A percentile compares a stretch with the other conserved stretches of the same genome.
These are phyloP conservation scores for Avena eriantha DNA, from an alignment of 176 grass and related monocot genomes.

Conservation along the genomic window DNA sequence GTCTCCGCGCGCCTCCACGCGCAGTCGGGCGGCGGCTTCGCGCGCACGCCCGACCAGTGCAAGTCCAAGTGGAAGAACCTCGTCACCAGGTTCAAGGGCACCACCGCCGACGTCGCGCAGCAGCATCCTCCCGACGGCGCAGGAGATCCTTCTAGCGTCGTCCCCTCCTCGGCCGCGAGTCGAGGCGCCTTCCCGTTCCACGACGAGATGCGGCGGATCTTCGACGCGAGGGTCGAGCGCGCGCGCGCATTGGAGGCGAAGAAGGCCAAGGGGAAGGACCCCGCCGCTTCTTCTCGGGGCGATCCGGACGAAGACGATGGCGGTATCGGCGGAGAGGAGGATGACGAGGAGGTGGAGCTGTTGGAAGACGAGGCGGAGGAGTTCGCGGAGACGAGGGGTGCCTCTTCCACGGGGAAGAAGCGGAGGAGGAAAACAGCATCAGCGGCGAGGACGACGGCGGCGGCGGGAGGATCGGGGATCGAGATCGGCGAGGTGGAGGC, in stretches of 20 bases:
- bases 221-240: slow-evolving; percentile 53
- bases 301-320: slow-evolving; percentile 43
- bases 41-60: slow-evolving; percentile 91
- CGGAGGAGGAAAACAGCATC: slow-evolving; percentile 23
- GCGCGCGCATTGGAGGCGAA: slow-evolving; percentile 57
- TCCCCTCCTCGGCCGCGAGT: background rate
- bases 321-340: background rate
- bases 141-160: background rate
- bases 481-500: slow-evolving; percentile 62
- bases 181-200: slow-evolving; percentile 78
- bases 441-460: background rate
- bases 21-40: slow-evolving; percentile 50
- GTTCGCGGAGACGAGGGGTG: background rate
- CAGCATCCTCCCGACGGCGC: background rate
- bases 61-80: slow-evolving; percentile 99
- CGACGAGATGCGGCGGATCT: slow-evolving; percentile 77
- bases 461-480: background rate
- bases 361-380: slow-evolving; percentile 33
- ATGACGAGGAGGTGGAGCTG: slow-evolving; percentile 6
- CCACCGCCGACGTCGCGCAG: background rate
- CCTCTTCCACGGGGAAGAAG: background rate
- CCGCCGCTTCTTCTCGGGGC: slow-evolving; percentile 10
- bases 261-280: slow-evolving; percentile 62
- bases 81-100: slow-evolving; percentile 81
- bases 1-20: slow-evolving; percentile 58